These are phyloP conservation scores for Cardiospermum halicacabum DNA, from an alignment of 345 rosid genomes.

Conservation along the genomic window DNA sequence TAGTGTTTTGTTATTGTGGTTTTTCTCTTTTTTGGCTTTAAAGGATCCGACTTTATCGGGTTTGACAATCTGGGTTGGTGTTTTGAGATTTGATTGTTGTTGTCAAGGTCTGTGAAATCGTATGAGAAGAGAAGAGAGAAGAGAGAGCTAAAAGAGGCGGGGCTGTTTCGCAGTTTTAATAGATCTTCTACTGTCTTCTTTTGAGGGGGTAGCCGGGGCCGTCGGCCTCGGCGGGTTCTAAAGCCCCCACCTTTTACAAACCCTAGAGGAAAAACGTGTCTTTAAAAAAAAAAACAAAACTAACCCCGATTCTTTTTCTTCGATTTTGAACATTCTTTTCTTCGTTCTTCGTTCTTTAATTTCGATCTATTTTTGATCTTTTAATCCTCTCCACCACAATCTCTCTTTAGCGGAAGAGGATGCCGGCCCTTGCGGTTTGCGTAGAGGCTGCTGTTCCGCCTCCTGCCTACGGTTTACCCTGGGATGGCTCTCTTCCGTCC, in stretches of 20 bases:
- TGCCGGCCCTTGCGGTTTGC: slow-evolving; percentile 83
- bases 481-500: slow-evolving; percentile 48
- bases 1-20: background rate
- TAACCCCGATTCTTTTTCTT: slow-evolving; percentile 14
- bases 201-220: slow-evolving; percentile 99
- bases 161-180: slow-evolving; percentile 30
- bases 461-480: slow-evolving; percentile 57
- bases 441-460: slow-evolving; percentile 71
- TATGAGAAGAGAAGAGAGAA: slow-evolving; percentile 38
- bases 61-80: too few species aligned
- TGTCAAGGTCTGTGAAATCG: background rate
- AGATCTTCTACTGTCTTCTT: slow-evolving; percentile 65
- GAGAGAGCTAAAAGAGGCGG: slow-evolving; percentile 38
- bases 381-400: background rate
- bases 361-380: too few species aligned
- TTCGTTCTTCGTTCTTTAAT: too few species aligned
- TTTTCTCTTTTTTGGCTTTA: background rate
- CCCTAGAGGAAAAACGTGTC: slow-evolving; percentile 16
- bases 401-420: slow-evolving; percentile 37
- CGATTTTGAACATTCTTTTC: background rate
- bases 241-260: slow-evolving; percentile 77
- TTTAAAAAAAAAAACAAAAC: slow-evolving; percentile 9
- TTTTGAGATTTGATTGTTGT: too few species aligned
- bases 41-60: too few species aligned
- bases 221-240: slow-evolving; percentile 98